A percentile compares a stretch with the other conserved stretches of the same genome.
phyloP scores from a whole-genome alignment of 2,329 filamentous ascomycete species.

The Aspergillus uvarum region DNA sequence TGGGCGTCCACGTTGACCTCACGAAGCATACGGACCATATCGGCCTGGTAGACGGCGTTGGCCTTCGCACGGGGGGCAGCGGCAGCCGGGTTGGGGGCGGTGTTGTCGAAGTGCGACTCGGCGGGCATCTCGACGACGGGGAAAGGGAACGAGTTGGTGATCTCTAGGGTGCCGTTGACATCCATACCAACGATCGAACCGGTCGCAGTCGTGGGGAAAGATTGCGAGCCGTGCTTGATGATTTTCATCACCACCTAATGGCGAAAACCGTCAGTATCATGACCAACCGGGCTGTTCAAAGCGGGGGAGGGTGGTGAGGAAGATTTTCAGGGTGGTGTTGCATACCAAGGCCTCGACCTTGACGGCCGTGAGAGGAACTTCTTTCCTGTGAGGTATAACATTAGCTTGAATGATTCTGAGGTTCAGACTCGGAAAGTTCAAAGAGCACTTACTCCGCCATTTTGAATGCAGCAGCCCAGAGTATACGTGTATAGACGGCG shows the following conservation, averaged over 20 bases:
- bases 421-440: not conserved
- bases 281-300: slow-evolving; percentile 11
- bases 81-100: slow-evolving; percentile 71
- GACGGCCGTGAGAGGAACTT: slow-evolving; percentile 76
- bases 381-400: slow-evolving; percentile 51
- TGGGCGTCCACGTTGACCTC: slow-evolving; percentile 99
- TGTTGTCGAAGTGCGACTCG: slow-evolving; percentile 69
- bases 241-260: slow-evolving; percentile 91
- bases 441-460: slow-evolving; percentile 33
- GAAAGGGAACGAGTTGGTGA: slow-evolving; percentile 95
- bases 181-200: slow-evolving; percentile 95
- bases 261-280: slow-evolving; percentile 26
- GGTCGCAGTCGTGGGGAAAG: slow-evolving; percentile 85
- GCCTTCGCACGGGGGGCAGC: slow-evolving; percentile 89
- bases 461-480: slow-evolving; percentile 25
- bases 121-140: slow-evolving; percentile 73
- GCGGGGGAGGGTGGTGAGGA: slow-evolving; percentile 25
- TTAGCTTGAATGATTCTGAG: slow-evolving; percentile 15
- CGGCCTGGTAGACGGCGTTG: slow-evolving; percentile 83
- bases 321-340: slow-evolving; percentile 32
- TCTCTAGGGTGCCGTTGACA: slow-evolving; percentile 72
- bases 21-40: slow-evolving; percentile 95
- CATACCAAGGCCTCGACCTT: slow-evolving; percentile 92
- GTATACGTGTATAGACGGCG: slow-evolving; percentile 20
- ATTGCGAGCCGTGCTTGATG: slow-evolving; percentile 87